Base-by-base conservation (phyloP, 2,329 filamentous ascomycete species). In the Penicillium sp. region DNA sequence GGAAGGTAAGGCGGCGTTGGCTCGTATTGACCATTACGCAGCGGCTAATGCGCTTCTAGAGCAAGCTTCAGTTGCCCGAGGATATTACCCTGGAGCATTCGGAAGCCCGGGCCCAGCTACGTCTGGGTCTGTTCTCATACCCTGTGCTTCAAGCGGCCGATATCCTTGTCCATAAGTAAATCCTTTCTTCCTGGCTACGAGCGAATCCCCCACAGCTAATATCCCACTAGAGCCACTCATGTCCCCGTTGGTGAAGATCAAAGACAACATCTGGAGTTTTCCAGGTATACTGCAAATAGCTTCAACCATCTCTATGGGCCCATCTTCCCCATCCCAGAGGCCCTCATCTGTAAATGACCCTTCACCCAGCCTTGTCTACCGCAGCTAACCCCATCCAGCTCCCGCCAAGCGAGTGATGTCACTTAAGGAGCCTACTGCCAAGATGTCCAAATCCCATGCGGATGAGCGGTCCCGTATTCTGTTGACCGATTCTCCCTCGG, bases 241-340 rank as follows among this genome's bases (percentile, higher is more conserved):
- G 93, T 99, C 25, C 95, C 95, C 11, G 93, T 99, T 2, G 95
- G 95, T n/a, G 90, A 96, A 65, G 95, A 99, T 73, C 95, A 99
- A 76, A 82, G 81, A 55, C 95, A 99, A 68, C 95, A 99, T 75
- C 85, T 99, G 23, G 95, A 99, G 72, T 96, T 98, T 72, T 87
- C 93, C 1, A 85, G 95, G 52, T 88, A 96, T 71, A 89, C 92
- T 61, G 95, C 89, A 9, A 88, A 85, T 58, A 90, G 90, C 70
- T 98, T 99, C 79, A 97, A 98, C 74, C 82, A 90, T 69, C 76
- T 84, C 2, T 91, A 90, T 65, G 85, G 85, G 2, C 69, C 78
- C 1, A 73, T 85, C n/a, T 81, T 96, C 3, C 79, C 88, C 0
- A 71, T 82, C 1, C 91, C 92, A 0, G 79, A 89, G 65, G 89